phyloP scores from a whole-genome alignment of 2,329 filamentous ascomycete species.

The Botrytis fragariae region DNA sequence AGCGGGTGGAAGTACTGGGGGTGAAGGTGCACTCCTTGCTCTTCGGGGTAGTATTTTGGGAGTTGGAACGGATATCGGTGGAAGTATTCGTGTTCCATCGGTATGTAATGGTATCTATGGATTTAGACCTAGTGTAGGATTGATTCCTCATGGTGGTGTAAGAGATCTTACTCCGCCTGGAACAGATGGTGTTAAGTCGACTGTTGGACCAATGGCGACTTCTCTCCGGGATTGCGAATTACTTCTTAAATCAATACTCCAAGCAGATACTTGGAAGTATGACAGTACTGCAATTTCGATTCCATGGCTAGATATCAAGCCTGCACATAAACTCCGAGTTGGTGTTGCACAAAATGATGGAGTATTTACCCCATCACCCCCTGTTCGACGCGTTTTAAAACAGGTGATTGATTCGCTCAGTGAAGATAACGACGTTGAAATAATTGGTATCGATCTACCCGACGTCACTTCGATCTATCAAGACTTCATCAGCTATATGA shows the following conservation, averaged over 20 bases:
- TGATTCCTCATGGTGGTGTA: not conserved
- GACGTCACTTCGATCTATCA: slow-evolving; percentile 49
- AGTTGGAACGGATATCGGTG: slow-evolving; percentile 35
- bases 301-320: not conserved
- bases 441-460: not conserved
- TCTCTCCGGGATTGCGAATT: not conserved
- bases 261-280: slow-evolving; percentile 8
- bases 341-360: slow-evolving; percentile 1
- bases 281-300: slow-evolving; percentile 40
- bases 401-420: not conserved
- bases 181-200: not conserved
- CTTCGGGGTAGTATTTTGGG: slow-evolving; percentile 33
- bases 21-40: slow-evolving; percentile 35
- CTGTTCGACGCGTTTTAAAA: not conserved
- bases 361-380: not conserved
- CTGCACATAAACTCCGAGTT: not conserved
- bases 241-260: slow-evolving; percentile 20
- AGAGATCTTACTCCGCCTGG: not conserved
- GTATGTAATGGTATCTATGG: slow-evolving; percentile 3
- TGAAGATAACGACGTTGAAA: not conserved
- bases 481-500: slow-evolving; percentile 40
- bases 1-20: slow-evolving; percentile 35
- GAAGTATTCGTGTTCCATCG: slow-evolving; percentile 6
- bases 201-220: slow-evolving; percentile 1
- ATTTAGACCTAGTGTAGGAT: not conserved